Percentiles rank a stretch among this genome's conserved stretches.
Evolutionary conservation across 1,139 yeast genomes (phyloP).

Genomic region (Hemisphaericaspora xylanilytica): DNA sequence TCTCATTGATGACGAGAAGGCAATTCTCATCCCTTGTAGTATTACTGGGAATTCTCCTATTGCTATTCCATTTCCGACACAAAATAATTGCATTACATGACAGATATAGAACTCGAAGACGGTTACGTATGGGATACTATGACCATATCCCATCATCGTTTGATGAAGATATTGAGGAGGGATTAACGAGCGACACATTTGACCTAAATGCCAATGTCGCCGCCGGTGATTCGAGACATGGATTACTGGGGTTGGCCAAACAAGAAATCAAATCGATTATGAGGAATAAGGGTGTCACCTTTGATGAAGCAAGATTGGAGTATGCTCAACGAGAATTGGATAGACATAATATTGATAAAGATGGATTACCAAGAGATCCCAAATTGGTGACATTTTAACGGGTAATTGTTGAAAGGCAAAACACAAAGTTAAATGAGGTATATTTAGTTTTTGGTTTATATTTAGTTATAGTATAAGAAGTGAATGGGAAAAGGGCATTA

Average conservation of each 20-base stretch:
- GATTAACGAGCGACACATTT: slow-evolving; percentile 60
- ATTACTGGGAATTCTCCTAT: background rate
- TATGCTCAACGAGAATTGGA: slow-evolving; percentile 49
- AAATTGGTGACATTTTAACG: slow-evolving; percentile 33
- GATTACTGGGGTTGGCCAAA: slow-evolving; percentile 58
- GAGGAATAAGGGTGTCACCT: slow-evolving; percentile 47
- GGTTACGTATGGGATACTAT: slow-evolving; percentile 19
- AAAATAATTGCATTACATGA: slow-evolving; percentile 24
- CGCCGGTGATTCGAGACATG: slow-evolving; percentile 53
- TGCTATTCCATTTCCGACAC: slow-evolving; percentile 25
- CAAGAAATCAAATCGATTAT: slow-evolving; percentile 52
- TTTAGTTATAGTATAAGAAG: too few species aligned
- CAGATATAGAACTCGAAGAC: slow-evolving; percentile 23
- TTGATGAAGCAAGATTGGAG: slow-evolving; percentile 68
- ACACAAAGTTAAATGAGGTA: too few species aligned
- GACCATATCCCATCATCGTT: slow-evolving; percentile 36
- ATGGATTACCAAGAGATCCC: slow-evolving; percentile 42
- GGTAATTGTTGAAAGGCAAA: background rate
- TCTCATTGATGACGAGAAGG: background rate
- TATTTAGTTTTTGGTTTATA: too few species aligned
- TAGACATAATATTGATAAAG: slow-evolving; percentile 50
- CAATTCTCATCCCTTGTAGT: background rate
- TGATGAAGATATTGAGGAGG: slow-evolving; percentile 60
- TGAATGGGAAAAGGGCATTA: too few species aligned
- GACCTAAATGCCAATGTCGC: slow-evolving; percentile 49